phyloP scores from a whole-genome alignment of 2,329 filamentous ascomycete species.

The Neofusicoccum sp. region DNA sequence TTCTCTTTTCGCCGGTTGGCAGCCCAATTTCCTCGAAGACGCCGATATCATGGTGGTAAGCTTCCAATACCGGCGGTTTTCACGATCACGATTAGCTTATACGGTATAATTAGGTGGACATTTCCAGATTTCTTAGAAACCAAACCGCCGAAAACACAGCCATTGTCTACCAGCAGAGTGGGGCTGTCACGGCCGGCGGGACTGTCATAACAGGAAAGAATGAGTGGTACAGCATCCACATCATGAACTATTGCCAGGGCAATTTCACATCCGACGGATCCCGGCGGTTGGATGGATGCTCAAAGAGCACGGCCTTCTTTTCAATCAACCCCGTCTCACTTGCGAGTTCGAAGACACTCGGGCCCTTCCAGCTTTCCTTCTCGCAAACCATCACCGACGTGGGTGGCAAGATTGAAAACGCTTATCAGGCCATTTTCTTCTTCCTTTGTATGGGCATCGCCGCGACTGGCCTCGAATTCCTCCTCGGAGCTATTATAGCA shows the following conservation, averaged over 20 bases:
- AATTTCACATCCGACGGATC: constrained; percentile 37
- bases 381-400: constrained; percentile 23
- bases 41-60: constrained; percentile 59
- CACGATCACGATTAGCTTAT: background rate
- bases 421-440: constrained; percentile 48
- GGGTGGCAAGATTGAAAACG: constrained; percentile 1
- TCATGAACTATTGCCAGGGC: constrained; percentile 57
- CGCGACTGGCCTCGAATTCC: constrained; percentile 38
- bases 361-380: constrained; percentile 44
- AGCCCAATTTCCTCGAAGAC: constrained; percentile 57
- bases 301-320: constrained; percentile 52
- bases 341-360: constrained; percentile 48
- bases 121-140: constrained; percentile 50
- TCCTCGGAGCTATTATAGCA: constrained; percentile 48
- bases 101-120: constrained; percentile 47
- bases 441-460: constrained; percentile 58
- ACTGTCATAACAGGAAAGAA: constrained; percentile 54
- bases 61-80: background rate
- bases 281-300: constrained; percentile 55
- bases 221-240: constrained; percentile 59
- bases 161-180: constrained; percentile 26
- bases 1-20: constrained; percentile 63
- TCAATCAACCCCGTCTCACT: constrained; percentile 54
- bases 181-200: constrained; percentile 34
- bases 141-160: constrained; percentile 26